phyloP scores from a whole-genome alignment of 2,329 filamentous ascomycete genomes.

The Verticillium albo-atrum region DNA sequence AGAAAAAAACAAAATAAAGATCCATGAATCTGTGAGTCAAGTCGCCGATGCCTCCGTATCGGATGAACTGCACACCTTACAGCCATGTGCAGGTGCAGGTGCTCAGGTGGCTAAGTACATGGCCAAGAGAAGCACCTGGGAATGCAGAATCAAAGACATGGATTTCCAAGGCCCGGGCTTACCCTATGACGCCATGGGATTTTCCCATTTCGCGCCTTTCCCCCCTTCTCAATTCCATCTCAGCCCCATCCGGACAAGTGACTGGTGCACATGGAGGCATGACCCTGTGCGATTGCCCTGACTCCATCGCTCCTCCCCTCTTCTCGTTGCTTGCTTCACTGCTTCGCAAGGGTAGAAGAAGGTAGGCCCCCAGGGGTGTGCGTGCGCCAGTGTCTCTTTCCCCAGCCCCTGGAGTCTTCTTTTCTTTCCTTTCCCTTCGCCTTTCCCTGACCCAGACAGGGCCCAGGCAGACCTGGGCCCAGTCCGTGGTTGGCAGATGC shows the following conservation, averaged over 20 bases:
- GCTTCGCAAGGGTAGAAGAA: neutral
- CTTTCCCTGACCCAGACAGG: neutral
- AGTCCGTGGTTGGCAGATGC: too few relatives aligned
- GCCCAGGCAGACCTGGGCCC: too few relatives aligned
- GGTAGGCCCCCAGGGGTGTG: too few relatives aligned
- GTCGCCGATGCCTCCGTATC: neutral
- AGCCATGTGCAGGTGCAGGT: neutral
- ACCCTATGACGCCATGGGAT: neutral
- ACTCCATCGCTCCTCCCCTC: neutral
- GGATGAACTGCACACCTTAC: neutral
- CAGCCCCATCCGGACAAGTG: neutral
- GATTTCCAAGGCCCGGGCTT: neutral
- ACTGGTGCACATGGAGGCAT: neutral
- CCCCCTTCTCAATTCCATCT: neutral
- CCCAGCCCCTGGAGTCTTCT: neutral
- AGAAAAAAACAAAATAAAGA: neutral
- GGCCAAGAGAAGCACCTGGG: neutral
- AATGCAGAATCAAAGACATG: constrained; percentile 1
- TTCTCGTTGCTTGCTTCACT: neutral
- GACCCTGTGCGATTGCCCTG: neutral
- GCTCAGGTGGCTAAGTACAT: neutral
- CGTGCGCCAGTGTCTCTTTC: neutral
- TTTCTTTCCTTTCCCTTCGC: too few relatives aligned
- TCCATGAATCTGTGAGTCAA: neutral
- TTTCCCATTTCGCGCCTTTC: neutral